These are phyloP conservation scores for Mikania micrantha DNA, from an alignment of 129 eudicot species.

Conservation along the genomic window DNA sequence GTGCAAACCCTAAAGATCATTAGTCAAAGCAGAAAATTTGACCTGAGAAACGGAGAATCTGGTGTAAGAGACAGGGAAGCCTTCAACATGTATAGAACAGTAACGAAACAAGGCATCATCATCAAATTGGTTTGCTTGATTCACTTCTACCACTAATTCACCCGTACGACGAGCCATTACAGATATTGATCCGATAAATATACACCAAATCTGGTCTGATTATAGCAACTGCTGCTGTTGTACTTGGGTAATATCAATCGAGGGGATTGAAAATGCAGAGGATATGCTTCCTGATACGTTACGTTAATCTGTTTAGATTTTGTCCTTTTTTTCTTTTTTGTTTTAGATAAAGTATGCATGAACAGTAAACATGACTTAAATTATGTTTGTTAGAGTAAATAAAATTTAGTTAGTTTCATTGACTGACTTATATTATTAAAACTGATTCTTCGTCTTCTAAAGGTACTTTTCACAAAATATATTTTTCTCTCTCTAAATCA, in stretches of 20 bases:
- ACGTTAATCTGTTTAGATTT: background rate
- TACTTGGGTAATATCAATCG: constrained; percentile 16
- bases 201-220: background rate
- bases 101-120: constrained; percentile 48
- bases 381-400: too few relatives aligned
- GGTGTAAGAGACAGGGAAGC: constrained; percentile 59
- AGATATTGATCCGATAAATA: background rate
- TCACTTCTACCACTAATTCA: constrained; percentile 49
- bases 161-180: constrained; percentile 53
- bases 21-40: background rate
- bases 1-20: background rate
- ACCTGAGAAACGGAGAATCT: constrained; percentile 64
- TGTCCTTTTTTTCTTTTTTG: too few relatives aligned
- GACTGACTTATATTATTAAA: too few relatives aligned
- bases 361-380: too few relatives aligned
- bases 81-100: constrained; percentile 53
- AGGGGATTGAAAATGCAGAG: constrained; percentile 1
- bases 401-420: too few relatives aligned
- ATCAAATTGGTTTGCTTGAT: constrained; percentile 45
- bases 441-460: too few relatives aligned
- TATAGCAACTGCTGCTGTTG: background rate
- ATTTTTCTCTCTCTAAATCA: too few relatives aligned
- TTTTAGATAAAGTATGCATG: background rate
- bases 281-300: constrained; percentile 18
- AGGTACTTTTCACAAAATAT: too few relatives aligned